phyloP scores from a whole-genome alignment of 2,329 filamentous ascomycete species.

The Karstenula rhodostoma region DNA sequence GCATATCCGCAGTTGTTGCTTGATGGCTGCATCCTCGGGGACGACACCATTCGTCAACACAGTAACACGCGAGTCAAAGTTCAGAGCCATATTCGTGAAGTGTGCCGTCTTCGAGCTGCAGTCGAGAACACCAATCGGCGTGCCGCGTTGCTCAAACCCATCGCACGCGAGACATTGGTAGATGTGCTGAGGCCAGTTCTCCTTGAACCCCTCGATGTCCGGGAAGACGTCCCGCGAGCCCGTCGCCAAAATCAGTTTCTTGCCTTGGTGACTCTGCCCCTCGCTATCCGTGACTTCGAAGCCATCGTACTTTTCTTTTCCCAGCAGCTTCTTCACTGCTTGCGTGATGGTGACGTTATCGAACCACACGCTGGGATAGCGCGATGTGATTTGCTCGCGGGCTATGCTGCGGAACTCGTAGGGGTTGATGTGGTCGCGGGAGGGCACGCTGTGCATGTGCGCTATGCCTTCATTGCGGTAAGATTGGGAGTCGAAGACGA shows the following conservation, averaged over 20 bases:
- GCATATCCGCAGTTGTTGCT: conserved; percentile 30
- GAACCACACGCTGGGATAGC: conserved; percentile 50
- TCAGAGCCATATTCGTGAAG: conserved; percentile 34
- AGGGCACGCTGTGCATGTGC: conserved; percentile 55
- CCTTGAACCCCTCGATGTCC: conserved; percentile 61
- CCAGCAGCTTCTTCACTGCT: conserved; percentile 30
- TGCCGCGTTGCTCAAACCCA: conserved; percentile 65
- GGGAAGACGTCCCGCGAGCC: conserved; percentile 63
- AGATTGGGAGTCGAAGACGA: conserved; percentile 54
- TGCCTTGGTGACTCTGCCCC: conserved; percentile 56
- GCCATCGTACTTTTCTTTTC: conserved; percentile 31
- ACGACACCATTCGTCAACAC: conserved; percentile 37
- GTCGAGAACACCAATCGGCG: conserved; percentile 37
- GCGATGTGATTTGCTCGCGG: conserved; percentile 44
- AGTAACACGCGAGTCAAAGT: conserved; percentile 37
- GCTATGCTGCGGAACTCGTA: conserved; percentile 40
- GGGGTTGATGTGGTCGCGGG: conserved; percentile 39
- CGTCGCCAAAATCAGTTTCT: conserved; percentile 64
- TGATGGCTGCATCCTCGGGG: conserved; percentile 20
- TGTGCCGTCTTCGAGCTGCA: conserved; percentile 35
- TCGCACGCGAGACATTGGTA: conserved; percentile 69
- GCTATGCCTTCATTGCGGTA: conserved; percentile 54
- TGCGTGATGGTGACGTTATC: conserved; percentile 33
- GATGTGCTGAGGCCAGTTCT: conserved; percentile 58
- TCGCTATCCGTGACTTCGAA: conserved; percentile 54